Evolutionary conservation across 2,329 filamentous ascomycete species (phyloP).

Genomic region (Trichoderma lentiforme): DNA sequence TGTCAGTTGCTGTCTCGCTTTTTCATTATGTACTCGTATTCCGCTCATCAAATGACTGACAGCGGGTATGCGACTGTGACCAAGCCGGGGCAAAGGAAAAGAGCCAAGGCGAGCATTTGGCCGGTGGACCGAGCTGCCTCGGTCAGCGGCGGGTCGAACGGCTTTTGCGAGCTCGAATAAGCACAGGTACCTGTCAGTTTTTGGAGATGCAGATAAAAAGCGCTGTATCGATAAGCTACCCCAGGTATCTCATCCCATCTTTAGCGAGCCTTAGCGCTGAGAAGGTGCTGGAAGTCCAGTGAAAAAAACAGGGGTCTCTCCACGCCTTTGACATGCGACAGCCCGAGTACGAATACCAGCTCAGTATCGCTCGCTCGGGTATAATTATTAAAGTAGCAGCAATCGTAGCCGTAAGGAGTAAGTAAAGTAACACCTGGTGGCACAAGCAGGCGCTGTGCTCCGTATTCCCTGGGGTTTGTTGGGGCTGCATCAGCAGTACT

Average conservation of each 20-base stretch:
- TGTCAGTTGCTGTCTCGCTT: background rate
- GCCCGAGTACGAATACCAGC: constrained; percentile 13
- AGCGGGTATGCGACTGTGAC: background rate
- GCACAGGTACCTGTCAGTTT: background rate
- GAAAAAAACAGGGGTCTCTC: constrained; percentile 8
- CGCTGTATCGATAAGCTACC: constrained; percentile 5
- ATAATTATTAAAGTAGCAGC: background rate
- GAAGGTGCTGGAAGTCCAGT: background rate
- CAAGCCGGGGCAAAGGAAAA: constrained; percentile 5
- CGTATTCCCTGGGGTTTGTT: background rate
- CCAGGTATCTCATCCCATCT: background rate
- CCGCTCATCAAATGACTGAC: background rate
- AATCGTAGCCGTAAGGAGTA: background rate
- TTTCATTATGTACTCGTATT: background rate
- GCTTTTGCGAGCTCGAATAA: background rate
- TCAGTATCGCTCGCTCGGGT: background rate
- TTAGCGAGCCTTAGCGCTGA: constrained; percentile 13
- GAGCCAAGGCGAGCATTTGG: background rate
- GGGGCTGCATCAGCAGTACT: background rate
- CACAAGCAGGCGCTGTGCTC: background rate
- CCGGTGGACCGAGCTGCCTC: constrained; percentile 12
- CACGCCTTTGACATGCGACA: background rate
- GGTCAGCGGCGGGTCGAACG: constrained; percentile 6
- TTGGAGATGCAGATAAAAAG: background rate
- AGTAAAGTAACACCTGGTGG: background rate